These are phyloP conservation scores for Fusarium napiforme DNA, from an alignment of 2,329 filamentous ascomycete genomes.

Conservation along the genomic window DNA sequence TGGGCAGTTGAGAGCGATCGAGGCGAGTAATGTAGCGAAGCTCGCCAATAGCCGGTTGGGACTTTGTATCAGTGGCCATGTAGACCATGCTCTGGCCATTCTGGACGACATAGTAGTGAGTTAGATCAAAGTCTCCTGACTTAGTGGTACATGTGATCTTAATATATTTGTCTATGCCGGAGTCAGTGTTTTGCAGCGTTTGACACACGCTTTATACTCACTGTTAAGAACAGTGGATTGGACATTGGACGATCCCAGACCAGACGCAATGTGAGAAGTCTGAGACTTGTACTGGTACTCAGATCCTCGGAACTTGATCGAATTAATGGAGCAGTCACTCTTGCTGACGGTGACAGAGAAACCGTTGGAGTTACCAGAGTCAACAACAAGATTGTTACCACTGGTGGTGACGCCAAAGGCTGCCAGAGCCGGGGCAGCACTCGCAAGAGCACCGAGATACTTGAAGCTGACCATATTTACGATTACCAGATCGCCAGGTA, in stretches of 20 bases:
- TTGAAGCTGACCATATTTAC: constrained; percentile 40
- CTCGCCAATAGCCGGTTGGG: constrained; percentile 67
- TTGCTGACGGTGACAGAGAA: constrained; percentile 63
- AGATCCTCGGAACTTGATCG: constrained; percentile 67
- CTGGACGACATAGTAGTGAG: constrained; percentile 71
- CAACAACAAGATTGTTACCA: constrained; percentile 57
- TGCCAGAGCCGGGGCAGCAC: constrained; percentile 48
- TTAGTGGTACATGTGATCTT: constrained; percentile 70
- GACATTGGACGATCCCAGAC: constrained; percentile 63
- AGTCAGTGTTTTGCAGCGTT: background rate
- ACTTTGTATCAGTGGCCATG: constrained; percentile 71
- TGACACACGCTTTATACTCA: constrained; percentile 11
- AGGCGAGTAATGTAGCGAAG: constrained; percentile 73
- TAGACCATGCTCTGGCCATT: constrained; percentile 70
- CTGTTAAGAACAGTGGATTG: constrained; percentile 54
- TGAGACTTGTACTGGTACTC: constrained; percentile 65
- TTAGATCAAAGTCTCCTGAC: constrained; percentile 58
- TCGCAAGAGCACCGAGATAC: constrained; percentile 43
- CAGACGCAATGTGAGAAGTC: constrained; percentile 55
- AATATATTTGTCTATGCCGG: constrained; percentile 56
- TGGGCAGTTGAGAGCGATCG: constrained; percentile 60
- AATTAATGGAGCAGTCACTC: constrained; percentile 71
- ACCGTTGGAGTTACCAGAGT: constrained; percentile 60
- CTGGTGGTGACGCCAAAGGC: constrained; percentile 57
- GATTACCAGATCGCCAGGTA: constrained; percentile 26